A percentile compares a stretch with the other conserved stretches of the same genome.
phyloP scores from a whole-genome alignment of 768 basidiomycete species.

The Mycena chlorophos region DNA sequence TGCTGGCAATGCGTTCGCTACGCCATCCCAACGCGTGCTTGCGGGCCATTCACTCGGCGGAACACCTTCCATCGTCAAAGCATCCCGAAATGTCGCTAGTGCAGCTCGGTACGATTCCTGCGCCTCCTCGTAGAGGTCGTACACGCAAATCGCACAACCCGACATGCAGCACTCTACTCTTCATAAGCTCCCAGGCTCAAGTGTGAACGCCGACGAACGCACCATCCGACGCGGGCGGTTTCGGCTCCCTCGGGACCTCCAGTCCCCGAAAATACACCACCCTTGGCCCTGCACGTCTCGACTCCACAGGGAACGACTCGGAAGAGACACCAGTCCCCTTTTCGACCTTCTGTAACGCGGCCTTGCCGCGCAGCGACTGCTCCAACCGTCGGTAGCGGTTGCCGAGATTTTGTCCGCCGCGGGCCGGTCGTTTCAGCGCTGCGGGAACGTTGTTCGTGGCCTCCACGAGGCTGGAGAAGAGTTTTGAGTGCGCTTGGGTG shows the following conservation, averaged over 20 bases:
- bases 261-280: conserved; percentile 48
- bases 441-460: neutral
- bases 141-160: conserved; percentile 88
- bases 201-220: conserved; percentile 21
- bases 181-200: neutral
- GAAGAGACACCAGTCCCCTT: conserved; percentile 25
- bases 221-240: conserved; percentile 69
- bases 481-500: neutral
- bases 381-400: conserved; percentile 59
- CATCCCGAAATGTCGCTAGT: conserved; percentile 47
- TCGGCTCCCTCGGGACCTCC: conserved; percentile 61
- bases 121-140: conserved; percentile 82
- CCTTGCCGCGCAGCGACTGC: conserved; percentile 48
- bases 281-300: conserved; percentile 4
- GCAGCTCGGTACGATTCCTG: conserved; percentile 61
- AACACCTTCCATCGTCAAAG: conserved; percentile 49
- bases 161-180: conserved; percentile 94
- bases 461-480: neutral
- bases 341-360: conserved; percentile 34
- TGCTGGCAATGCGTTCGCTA: conserved; percentile 8
- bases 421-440: conserved; percentile 23
- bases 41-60: conserved; percentile 68
- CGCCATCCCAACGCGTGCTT: conserved; percentile 28
- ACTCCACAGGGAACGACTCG: conserved; percentile 4
- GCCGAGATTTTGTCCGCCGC: conserved; percentile 62